Evolutionary conservation across 331 rosid genomes (phyloP).

Genomic region (Malus hybrid): DNA sequence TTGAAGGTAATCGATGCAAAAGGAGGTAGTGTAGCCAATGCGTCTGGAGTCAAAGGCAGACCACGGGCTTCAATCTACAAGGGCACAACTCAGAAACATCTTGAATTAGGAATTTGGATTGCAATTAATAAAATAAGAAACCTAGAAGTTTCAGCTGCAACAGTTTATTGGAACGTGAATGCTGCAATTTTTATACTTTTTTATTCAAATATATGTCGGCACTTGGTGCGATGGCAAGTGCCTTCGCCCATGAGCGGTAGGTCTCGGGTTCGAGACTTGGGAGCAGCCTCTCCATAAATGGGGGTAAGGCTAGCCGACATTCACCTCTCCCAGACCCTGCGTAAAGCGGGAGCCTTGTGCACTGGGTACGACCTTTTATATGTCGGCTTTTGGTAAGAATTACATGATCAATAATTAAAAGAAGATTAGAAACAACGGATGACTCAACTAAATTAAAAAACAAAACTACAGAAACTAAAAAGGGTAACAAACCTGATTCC

Average conservation of each 20-base stretch:
- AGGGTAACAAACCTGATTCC: conserved; percentile 59
- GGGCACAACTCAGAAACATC: conserved; percentile 8
- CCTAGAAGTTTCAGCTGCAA: not conserved
- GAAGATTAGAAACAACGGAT: no score
- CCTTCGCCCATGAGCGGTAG: no score
- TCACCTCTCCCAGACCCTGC: no score
- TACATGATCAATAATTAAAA: no score
- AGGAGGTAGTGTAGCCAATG: conserved; percentile 77
- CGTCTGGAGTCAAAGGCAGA: conserved; percentile 75
- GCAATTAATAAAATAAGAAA: not conserved
- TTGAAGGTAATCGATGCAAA: conserved; percentile 82
- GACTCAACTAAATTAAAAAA: no score
- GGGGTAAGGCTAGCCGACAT: no score
- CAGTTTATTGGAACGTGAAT: not conserved
- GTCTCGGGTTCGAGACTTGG: no score
- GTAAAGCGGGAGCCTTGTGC: no score
- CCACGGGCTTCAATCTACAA: conserved; percentile 73
- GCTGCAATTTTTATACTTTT: not conserved
- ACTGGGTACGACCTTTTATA: no score
- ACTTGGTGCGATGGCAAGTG: no score
- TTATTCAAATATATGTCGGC: not conserved
- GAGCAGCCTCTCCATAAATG: no score
- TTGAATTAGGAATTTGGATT: not conserved
- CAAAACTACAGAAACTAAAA: not conserved
- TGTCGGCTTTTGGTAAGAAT: not conserved